Evolutionary conservation across 2,329 filamentous ascomycete genomes (phyloP).

Genomic region (Xylariales sp.): DNA sequence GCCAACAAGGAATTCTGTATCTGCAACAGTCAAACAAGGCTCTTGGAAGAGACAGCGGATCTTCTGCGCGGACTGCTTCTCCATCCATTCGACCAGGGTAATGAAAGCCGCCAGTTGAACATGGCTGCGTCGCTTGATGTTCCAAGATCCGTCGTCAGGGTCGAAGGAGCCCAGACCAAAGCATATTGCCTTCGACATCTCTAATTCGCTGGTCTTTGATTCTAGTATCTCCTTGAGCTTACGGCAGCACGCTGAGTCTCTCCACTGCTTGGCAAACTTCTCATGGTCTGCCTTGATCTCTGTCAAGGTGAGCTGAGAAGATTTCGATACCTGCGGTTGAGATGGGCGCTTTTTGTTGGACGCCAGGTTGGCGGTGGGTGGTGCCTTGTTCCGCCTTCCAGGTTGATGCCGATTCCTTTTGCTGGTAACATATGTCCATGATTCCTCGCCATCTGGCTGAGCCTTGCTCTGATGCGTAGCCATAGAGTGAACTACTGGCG

Average conservation of each 20-base stretch:
- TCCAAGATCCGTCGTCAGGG: constrained; percentile 39
- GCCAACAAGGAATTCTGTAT: constrained; percentile 47
- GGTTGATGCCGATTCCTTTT: not conserved
- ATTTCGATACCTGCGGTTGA: not conserved
- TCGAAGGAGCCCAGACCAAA: constrained; percentile 54
- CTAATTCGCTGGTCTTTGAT: constrained; percentile 12
- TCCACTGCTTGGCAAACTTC: constrained; percentile 18
- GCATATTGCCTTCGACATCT: constrained; percentile 41
- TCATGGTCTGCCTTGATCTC: constrained; percentile 18
- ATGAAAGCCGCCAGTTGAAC: constrained; percentile 51
- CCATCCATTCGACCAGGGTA: constrained; percentile 37
- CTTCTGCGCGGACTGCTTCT: constrained; percentile 14
- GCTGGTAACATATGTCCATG: constrained; percentile 5
- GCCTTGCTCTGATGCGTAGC: no score
- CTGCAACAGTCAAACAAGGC: constrained; percentile 43
- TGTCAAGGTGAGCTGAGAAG: constrained; percentile 14
- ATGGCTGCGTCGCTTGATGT: constrained; percentile 41
- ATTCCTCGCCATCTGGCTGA: not conserved
- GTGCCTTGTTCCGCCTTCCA: constrained; percentile 3
- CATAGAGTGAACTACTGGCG: no score
- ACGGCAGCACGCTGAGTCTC: constrained; percentile 21
- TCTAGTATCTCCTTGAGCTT: constrained; percentile 29
- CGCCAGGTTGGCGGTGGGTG: constrained; percentile 1
- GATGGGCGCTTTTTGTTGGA: no score
- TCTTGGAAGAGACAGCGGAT: constrained; percentile 51